Percentiles rank a stretch among this genome's conserved stretches.
Evolutionary conservation across 345 rosid species (phyloP).

Genomic region (Salix exigua): DNA sequence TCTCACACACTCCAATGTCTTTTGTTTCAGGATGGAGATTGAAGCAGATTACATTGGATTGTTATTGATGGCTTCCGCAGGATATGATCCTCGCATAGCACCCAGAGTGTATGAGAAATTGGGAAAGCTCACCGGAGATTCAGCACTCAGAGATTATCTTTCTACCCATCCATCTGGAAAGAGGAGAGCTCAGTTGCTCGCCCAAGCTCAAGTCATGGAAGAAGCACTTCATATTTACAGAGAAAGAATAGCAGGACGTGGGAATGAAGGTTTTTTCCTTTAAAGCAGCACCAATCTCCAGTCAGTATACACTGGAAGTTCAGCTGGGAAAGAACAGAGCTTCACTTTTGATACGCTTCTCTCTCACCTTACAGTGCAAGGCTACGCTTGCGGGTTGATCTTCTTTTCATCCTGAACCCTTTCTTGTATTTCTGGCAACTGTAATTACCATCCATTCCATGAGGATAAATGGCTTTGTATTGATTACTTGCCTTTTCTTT

Average conservation of each 20-base stretch:
- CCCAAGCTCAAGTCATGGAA: conserved; percentile 83
- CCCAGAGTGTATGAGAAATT: conserved; percentile 79
- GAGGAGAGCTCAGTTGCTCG: conserved; percentile 69
- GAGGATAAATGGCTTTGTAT: too few relatives aligned
- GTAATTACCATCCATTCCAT: too few relatives aligned
- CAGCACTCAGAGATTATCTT: conserved; percentile 52
- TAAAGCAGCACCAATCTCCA: conserved; percentile 19
- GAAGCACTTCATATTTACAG: conserved; percentile 76
- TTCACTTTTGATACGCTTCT: too few relatives aligned
- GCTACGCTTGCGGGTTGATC: too few relatives aligned
- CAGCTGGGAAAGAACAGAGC: too few relatives aligned
- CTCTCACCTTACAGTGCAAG: too few relatives aligned
- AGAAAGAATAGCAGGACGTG: conserved; percentile 56
- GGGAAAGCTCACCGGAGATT: conserved; percentile 56
- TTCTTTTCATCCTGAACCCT: too few relatives aligned
- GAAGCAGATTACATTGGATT: conserved; percentile 92
- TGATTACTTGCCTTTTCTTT: too few relatives aligned
- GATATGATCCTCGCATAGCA: conserved; percentile 83
- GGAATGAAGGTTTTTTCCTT: conserved; percentile 71
- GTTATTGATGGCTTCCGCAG: conserved; percentile 76
- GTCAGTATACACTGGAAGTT: not conserved
- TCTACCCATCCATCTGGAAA: conserved; percentile 95
- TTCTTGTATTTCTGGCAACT: too few relatives aligned
- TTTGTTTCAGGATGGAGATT: conserved; percentile 68
- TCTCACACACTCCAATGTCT: not conserved